Evolutionary conservation across 768 basidiomycete species (phyloP).

Genomic region (Boletus rubropictus): DNA sequence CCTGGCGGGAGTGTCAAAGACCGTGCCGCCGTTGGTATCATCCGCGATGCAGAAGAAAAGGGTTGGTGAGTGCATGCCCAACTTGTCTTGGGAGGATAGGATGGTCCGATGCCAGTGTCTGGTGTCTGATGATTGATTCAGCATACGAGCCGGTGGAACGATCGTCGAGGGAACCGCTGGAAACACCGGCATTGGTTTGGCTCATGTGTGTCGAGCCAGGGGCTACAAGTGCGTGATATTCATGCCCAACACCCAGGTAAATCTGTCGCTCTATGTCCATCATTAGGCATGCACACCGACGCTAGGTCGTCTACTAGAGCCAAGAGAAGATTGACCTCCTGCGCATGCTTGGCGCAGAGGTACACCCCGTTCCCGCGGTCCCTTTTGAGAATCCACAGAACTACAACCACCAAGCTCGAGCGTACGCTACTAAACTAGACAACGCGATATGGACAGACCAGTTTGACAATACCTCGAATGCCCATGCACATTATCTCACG

Average conservation of each 20-base stretch:
- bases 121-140: too few relatives aligned
- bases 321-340: conserved; percentile 98
- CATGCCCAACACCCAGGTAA: conserved; percentile 92
- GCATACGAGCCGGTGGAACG: conserved; percentile 88
- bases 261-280: conserved; percentile 2
- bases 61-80: conserved; percentile 53
- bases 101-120: too few relatives aligned
- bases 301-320: conserved; percentile 46
- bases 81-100: not conserved
- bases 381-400: conserved; percentile 92
- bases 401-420: conserved; percentile 97
- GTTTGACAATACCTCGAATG: conserved; percentile 94
- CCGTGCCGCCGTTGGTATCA: conserved; percentile 85
- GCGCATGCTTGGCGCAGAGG: conserved; percentile 95
- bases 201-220: conserved; percentile 86
- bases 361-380: conserved; percentile 93
- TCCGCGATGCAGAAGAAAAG: conserved; percentile 79
- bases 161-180: conserved; percentile 98
- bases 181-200: conserved; percentile 95
- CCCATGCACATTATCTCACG: conserved; percentile 77
- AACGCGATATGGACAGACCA: conserved; percentile 98
- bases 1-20: conserved; percentile 98
- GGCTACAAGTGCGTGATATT: conserved; percentile 99
- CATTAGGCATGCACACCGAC: not conserved
- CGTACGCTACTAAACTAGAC: conserved; percentile 63